A percentile compares a stretch with the other conserved stretches of the same genome.
Evolutionary conservation across 371 early-diverging fungal species (phyloP).

Genomic region (Gilbertella persicaria): DNA sequence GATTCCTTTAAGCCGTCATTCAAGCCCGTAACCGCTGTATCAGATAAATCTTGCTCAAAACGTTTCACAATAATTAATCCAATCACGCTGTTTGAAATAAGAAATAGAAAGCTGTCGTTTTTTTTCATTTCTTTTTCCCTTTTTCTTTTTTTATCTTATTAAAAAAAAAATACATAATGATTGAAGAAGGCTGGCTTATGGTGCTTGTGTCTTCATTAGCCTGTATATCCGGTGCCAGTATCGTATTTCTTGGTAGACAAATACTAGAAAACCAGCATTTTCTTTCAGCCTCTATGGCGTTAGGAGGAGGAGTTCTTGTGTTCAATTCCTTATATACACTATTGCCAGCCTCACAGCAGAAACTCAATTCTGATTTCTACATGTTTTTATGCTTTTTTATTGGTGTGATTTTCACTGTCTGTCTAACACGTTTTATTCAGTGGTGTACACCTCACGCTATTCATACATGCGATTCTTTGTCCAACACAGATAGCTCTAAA

Average conservation of each 20-base stretch:
- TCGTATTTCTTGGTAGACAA: constrained; percentile 21
- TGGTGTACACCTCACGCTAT: constrained; percentile 26
- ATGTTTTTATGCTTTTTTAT: constrained; percentile 22
- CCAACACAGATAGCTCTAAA: background rate
- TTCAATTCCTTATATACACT: constrained; percentile 31
- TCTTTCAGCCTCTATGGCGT: constrained; percentile 23
- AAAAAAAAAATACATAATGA: background rate
- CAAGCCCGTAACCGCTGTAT: no score
- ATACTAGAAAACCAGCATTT: constrained; percentile 20
- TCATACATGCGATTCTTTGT: constrained; percentile 21
- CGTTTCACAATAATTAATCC: no score
- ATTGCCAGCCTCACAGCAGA: constrained; percentile 25
- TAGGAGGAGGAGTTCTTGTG: constrained; percentile 29
- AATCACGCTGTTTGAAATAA: no score
- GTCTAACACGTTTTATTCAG: constrained; percentile 15
- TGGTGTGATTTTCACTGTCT: constrained; percentile 21
- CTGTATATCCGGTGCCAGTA: constrained; percentile 28
- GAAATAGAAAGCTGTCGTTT: background rate
- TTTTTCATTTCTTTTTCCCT: constrained; percentile 4
- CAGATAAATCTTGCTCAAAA: no score
- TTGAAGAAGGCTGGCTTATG: constrained; percentile 25
- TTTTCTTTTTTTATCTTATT: background rate
- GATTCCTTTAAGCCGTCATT: no score
- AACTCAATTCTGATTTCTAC: constrained; percentile 13
- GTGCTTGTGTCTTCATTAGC: constrained; percentile 23